Base-by-base conservation (phyloP, 2,329 filamentous ascomycete genomes). In the Tolypocladium tropicale region DNA sequence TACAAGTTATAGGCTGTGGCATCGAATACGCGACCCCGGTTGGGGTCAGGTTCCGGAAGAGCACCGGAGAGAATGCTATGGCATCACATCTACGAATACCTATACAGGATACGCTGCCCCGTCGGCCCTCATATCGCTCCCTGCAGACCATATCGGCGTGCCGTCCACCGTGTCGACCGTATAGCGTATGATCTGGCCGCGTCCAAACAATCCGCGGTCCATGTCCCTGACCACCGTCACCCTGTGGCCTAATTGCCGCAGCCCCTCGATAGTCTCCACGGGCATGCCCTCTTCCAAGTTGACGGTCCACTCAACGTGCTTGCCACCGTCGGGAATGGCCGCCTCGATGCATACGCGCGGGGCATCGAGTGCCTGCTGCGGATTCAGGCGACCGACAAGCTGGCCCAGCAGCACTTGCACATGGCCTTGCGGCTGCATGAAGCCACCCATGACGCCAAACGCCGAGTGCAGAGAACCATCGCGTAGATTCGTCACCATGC, bases 351-450 rank as follows among this genome's bases (percentile, higher is more conserved):
- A 96, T 61, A 97, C 80, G n/a, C 94, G 79, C 18, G 94, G 93
- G 4, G 93, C 88, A 67, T 99, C 94, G 0, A 97, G 79, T 3
- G 93, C 91, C 57, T 90, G 84, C 72, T 99, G 94, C 0, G 92
- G 91, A 60, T 86, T 87, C 54, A 90, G 78, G 2, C 85, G 84
- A 63, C 92, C 95, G 0, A 91, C 83, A 0, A 95, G 73, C 81
- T 95, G 92, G 62, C 95, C 95, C 2, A 97, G 77, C 11, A 99
- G 74, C 0, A 96, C 91, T 71, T 97, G 94, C 0, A 97, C 86
- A 58, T 97, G 94, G 25, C 93, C 94, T 72, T 97, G 94, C 0
- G 94, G 94, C 74, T 99, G 94, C 89, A 97, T 97, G 73, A 95
- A 97, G 2, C 91, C 93, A 54, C 94, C 94, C 94, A 97, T 97